Evolutionary conservation across 176 grass and related monocot species (phyloP).

Genomic region (Aegilops tauschii): DNA sequence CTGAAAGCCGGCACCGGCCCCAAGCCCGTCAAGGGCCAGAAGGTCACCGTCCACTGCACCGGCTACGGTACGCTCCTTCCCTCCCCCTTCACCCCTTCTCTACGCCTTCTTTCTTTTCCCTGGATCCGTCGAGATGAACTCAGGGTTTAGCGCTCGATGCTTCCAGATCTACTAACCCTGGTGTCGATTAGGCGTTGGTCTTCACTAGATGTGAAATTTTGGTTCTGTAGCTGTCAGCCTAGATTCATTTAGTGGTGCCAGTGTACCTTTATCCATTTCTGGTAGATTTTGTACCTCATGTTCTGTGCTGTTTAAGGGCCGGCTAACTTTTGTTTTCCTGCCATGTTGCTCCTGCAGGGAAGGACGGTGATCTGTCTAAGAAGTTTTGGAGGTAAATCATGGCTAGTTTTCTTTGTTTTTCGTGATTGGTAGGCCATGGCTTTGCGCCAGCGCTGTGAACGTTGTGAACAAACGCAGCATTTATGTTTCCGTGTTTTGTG

Average conservation of each 20-base stretch:
- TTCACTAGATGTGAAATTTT: not conserved
- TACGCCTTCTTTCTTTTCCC: not conserved
- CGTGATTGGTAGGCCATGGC: not conserved
- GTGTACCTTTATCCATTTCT: not conserved
- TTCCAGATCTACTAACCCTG: slow-evolving; percentile 24
- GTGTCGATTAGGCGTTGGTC: not conserved
- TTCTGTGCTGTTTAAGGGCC: not conserved
- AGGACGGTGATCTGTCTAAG: slow-evolving; percentile 78
- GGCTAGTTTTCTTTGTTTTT: not conserved
- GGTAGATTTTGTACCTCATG: not conserved
- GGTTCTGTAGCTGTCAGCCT: not conserved
- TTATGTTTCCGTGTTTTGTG: not conserved
- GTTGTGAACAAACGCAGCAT: not conserved
- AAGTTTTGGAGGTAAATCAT: slow-evolving; percentile 90
- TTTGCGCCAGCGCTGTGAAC: not conserved
- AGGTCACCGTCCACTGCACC: slow-evolving; percentile 97
- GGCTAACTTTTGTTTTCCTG: slow-evolving; percentile 14
- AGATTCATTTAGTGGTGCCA: not conserved
- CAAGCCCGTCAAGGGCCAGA: slow-evolving; percentile 82
- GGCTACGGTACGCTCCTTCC: slow-evolving; percentile 61
- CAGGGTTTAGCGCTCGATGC: not conserved
- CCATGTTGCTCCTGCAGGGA: slow-evolving; percentile 48
- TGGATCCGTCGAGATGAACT: slow-evolving; percentile 10
- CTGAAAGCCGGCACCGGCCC: slow-evolving; percentile 64
- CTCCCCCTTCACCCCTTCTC: not conserved